Evolutionary conservation across 106 monocot genomes (phyloP).

Genomic region (Ottelia alismoides): DNA sequence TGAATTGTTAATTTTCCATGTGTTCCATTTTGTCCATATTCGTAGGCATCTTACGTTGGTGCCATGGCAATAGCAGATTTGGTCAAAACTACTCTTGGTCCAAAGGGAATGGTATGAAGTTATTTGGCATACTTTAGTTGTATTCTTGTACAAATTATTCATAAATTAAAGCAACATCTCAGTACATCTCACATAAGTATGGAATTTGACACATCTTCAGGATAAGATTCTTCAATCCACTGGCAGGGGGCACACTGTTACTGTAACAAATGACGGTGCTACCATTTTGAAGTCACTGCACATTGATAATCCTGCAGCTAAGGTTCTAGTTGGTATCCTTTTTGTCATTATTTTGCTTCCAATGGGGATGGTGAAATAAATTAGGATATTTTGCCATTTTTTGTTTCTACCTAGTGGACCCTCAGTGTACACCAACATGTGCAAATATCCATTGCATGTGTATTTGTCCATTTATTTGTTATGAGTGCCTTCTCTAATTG

Average conservation of each 20-base stretch:
- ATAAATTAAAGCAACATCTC: too few relatives aligned
- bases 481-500: too few relatives aligned
- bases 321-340: conserved; percentile 76
- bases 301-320: conserved; percentile 81
- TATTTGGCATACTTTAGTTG: neutral
- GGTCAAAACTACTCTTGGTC: conserved; percentile 74
- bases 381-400: too few relatives aligned
- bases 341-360: neutral
- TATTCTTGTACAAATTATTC: neutral
- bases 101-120: conserved; percentile 67
- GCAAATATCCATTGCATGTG: neutral
- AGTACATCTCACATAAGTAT: neutral
- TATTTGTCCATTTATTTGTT: neutral
- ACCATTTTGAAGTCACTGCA: conserved; percentile 85
- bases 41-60: conserved; percentile 70
- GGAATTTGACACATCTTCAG: conserved; percentile 14
- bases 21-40: too few relatives aligned
- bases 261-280: conserved; percentile 85
- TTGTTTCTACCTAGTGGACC: neutral
- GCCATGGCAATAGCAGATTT: conserved; percentile 75
- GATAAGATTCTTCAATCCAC: conserved; percentile 81
- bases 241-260: conserved; percentile 61
- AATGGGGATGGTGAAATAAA: too few relatives aligned
- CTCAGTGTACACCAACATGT: neutral
- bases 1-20: too few relatives aligned